Evolutionary conservation across 495 filamentous ascomycete genomes (phyloP).

Genomic region (Neurospora terricola): DNA sequence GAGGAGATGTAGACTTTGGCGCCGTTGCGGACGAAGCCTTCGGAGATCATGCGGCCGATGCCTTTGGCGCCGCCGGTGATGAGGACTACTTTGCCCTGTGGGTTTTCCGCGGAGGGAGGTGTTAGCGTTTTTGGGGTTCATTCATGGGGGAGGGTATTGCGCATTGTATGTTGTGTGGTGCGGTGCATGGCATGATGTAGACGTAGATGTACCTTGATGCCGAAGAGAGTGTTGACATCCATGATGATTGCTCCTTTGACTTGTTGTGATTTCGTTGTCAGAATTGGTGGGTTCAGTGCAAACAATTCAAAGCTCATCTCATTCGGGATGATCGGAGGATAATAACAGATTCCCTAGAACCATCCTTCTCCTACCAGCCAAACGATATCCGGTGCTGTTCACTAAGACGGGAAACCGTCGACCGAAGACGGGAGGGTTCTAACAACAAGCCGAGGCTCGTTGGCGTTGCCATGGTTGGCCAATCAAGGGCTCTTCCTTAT

Average conservation of each 20-base stretch:
- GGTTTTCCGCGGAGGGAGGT: not conserved
- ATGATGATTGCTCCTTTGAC: conserved; percentile 22
- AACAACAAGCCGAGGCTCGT: not conserved
- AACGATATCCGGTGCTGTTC: not conserved
- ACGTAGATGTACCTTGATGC: conserved; percentile 41
- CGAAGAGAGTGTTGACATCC: conserved; percentile 47
- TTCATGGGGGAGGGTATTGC: not conserved
- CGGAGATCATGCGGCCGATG: conserved; percentile 70
- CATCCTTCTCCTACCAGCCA: not conserved
- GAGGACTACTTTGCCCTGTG: conserved; percentile 30
- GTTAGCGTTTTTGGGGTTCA: not conserved
- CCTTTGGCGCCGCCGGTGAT: conserved; percentile 44
- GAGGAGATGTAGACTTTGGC: conserved; percentile 83
- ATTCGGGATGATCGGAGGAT: not conserved
- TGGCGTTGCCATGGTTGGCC: not conserved
- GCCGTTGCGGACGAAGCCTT: conserved; percentile 68
- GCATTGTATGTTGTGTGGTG: not conserved
- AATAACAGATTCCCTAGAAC: not conserved
- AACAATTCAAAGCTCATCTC: not conserved
- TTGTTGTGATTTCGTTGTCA: not conserved
- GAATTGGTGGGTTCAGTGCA: not conserved
- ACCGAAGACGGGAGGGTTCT: not conserved
- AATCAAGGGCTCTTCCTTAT: not conserved
- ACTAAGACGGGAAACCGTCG: not conserved
- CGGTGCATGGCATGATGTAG: not conserved